Evolutionary conservation across 371 early-diverging fungal genomes (phyloP), one percentile per base, ranked within the genome.

Genomic region (Mortierella sp.): DNA sequence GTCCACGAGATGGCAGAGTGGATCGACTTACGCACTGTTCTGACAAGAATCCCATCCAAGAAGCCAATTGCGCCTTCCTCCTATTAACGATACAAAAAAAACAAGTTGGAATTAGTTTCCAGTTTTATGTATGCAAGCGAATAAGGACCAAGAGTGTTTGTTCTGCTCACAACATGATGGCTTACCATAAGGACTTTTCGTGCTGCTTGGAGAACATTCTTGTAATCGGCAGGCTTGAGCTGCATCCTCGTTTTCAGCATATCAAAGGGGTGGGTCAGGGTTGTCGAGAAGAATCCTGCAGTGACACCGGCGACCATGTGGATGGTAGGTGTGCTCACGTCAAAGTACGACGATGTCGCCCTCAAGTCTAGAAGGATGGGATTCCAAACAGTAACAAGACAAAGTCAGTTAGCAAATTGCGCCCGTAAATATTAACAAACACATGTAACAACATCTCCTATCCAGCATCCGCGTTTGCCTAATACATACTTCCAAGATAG

Each of bases 1-100:
- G 98, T 95, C 96, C 98, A 98, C 14, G 97, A 93, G 59, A 98
- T 95, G 28, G 97, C 97, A 8, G 98, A 96, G 75, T 95, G 95
- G 16, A 97, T 81, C 31, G 96, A 93, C 88, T 98, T 98, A 69
- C 98, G 91, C 51, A 96, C 83, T 37, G 97, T 89, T 71, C 99
- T 92, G 51, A 98, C 94, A 21, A 93, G 89, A 50, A 97, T 92
- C 3, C 99, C 99, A 59, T 95, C 91, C 89, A 97, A 96, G 78
- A 97, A 96, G 3, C 97, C 96, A 26, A 87, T 78, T 0, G 92
- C 37, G 2, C 96, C 95, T 82, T 96, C 96, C 75, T 93, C 93
- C 93, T 92, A 80, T 46, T 57, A 0, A 59, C 16, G 28, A 43
- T 54, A 43, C 57, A 57, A 21, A 14, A 28, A 54, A 69, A 26